phyloP scores from a whole-genome alignment of 2,329 filamentous ascomycete genomes.

The Rugonectria rugulosa region DNA sequence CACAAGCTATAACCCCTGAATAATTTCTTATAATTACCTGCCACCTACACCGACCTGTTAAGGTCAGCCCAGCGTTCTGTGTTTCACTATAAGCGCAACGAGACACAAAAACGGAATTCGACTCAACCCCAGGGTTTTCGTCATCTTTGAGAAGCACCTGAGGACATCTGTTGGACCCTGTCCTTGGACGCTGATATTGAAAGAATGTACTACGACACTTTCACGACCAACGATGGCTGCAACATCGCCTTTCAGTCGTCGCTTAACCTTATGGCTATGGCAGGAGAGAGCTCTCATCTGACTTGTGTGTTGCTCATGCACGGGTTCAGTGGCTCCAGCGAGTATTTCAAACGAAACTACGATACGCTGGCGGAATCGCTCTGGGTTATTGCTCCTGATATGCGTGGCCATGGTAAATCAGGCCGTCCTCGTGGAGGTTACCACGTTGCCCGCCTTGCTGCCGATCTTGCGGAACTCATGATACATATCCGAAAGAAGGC shows the following conservation, averaged over 20 bases:
- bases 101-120: too few relatives aligned
- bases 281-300: conserved; percentile 2
- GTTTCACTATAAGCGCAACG: too few relatives aligned
- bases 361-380: conserved; percentile 26
- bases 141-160: background rate
- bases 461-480: conserved; percentile 32
- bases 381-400: conserved; percentile 38
- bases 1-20: too few relatives aligned
- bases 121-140: too few relatives aligned
- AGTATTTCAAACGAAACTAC: conserved; percentile 37
- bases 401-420: conserved; percentile 38
- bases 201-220: conserved; percentile 29
- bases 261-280: conserved; percentile 21
- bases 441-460: conserved; percentile 37
- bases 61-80: too few relatives aligned
- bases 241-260: conserved; percentile 36
- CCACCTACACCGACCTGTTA: too few relatives aligned
- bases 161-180: too few relatives aligned
- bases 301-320: conserved; percentile 39
- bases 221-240: conserved; percentile 35
- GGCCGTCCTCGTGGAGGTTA: conserved; percentile 34
- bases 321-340: conserved; percentile 40
- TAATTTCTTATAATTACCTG: too few relatives aligned
- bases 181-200: background rate
- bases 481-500: conserved; percentile 29